Percentiles rank a stretch among this genome's conserved stretches.
Evolutionary conservation across 495 filamentous ascomycete species (phyloP).

Genomic region (Penicillium paradoxum): DNA sequence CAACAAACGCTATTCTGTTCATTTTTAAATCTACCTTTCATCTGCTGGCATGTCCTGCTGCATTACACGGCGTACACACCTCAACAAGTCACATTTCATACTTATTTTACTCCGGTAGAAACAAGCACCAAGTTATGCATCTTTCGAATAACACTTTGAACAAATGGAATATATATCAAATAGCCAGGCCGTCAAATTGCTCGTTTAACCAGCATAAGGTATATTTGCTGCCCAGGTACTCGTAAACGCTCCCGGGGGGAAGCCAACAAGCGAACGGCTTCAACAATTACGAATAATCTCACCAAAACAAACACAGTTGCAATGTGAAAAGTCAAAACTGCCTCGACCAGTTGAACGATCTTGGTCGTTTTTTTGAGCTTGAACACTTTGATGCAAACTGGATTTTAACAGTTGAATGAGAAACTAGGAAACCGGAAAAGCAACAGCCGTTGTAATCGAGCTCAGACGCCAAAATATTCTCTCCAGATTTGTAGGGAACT

Average conservation of each 20-base stretch:
- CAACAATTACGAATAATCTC: neutral
- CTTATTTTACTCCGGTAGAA: neutral
- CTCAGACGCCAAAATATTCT: neutral
- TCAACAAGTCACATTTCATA: conserved; percentile 10
- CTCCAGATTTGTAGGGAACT: neutral
- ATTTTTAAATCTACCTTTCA: neutral
- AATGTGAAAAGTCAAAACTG: neutral
- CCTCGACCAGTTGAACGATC: neutral
- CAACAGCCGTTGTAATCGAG: neutral
- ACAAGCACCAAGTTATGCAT: neutral
- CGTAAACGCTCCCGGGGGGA: neutral
- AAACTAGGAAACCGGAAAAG: neutral
- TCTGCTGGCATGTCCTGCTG: conserved; percentile 21
- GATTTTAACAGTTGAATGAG: neutral
- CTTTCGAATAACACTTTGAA: too few species aligned
- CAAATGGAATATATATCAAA: neutral
- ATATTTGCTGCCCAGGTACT: neutral
- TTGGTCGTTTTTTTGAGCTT: neutral
- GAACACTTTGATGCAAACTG: neutral
- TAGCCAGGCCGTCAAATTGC: neutral
- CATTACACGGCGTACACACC: conserved; percentile 28
- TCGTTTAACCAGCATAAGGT: neutral
- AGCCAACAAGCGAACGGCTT: neutral
- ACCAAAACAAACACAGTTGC: neutral
- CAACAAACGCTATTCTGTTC: conserved; percentile 6